Base-by-base conservation (phyloP, 225 moss, liverwort and hornwort genomes). In the Ulota crispa region DNA sequence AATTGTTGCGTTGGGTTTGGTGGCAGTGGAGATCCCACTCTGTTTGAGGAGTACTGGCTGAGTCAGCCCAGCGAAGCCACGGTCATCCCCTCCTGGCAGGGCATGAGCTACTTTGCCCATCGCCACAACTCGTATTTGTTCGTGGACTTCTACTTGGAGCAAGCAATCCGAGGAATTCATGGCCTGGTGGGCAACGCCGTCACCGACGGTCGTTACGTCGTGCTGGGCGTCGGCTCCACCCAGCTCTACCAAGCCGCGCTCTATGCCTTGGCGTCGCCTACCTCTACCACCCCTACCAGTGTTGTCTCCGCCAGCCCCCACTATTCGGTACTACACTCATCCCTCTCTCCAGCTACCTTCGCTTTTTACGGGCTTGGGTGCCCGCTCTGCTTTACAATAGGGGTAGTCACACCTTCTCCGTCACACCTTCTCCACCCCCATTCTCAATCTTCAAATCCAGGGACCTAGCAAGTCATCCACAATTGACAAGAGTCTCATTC, bases 91-190 rank as follows among this genome's bases (percentile, higher is more conserved):
- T 73, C 88, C 8, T 92, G 92, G 92, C 92, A 92, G 27, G 68
- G 90, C 37, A 82, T 90, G 85, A 92, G 92, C 81, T 92, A 92
- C 83, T 92, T 92, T 13, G 86, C 92, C 13, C 88, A 92, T 60
- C 87, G 83, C 52, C 79, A 61, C 47, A 91, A 91, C 83, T 61
- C 85, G 5, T 92, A 18, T 19, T 3, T 92, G 68, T 92, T 92
- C 8, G 85, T 92, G 68, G 92, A 92, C 43, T 82, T 78, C 47
- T 83, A 85, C 54, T 27, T 92, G 85, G 92, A 90, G 80, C 86
- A 85, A 52, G 66, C 69, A 19, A 88, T 92, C 21, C 83, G 92
- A 11, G 64, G 24, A 8, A 30, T 92, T 1, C 92, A 92, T 34
- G 65, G 21, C 64, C 32, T 84, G 72, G 90, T 92, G 39, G 90